Evolutionary conservation across 495 filamentous ascomycete genomes (phyloP).

Genomic region (Articulospora tetracladia): DNA sequence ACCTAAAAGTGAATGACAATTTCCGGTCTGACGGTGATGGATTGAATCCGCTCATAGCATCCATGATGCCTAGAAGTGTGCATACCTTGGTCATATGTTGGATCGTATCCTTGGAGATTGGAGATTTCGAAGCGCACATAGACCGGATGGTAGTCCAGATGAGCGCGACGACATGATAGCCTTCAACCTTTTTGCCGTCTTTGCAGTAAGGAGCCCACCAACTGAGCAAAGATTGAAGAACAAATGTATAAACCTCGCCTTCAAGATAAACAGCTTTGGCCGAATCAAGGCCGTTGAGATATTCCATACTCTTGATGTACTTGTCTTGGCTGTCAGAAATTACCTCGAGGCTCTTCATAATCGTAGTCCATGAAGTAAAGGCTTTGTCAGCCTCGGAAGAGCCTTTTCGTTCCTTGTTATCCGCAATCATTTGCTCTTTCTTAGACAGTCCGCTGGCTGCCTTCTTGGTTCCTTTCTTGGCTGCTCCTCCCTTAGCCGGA

Average conservation of each 20-base stretch:
- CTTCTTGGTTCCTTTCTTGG: conserved; percentile 37
- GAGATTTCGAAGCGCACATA: conserved; percentile 17
- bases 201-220: conserved; percentile 32
- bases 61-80: conserved; percentile 17
- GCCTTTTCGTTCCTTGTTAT: conserved; percentile 29
- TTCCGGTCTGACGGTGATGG: conserved; percentile 18
- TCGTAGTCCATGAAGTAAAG: conserved; percentile 30
- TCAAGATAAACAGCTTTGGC: conserved; percentile 25
- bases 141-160: conserved; percentile 26
- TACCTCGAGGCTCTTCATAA: conserved; percentile 27
- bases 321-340: conserved; percentile 26
- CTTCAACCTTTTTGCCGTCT: conserved; percentile 21
- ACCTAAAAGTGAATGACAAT: conserved; percentile 23
- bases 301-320: conserved; percentile 29
- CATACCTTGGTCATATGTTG: conserved; percentile 20
- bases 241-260: conserved; percentile 35
- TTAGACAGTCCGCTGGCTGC: conserved; percentile 23
- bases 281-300: conserved; percentile 29
- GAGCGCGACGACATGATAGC: conserved; percentile 30
- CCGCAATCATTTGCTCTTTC: conserved; percentile 31
- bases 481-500: conserved; percentile 6
- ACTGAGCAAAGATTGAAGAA: conserved; percentile 30
- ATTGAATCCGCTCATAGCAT: conserved; percentile 14
- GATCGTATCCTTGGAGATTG: conserved; percentile 17
- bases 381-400: conserved; percentile 30